Evolutionary conservation across 208 protist species (phyloP).

Genomic region (Leishmania turanica): DNA sequence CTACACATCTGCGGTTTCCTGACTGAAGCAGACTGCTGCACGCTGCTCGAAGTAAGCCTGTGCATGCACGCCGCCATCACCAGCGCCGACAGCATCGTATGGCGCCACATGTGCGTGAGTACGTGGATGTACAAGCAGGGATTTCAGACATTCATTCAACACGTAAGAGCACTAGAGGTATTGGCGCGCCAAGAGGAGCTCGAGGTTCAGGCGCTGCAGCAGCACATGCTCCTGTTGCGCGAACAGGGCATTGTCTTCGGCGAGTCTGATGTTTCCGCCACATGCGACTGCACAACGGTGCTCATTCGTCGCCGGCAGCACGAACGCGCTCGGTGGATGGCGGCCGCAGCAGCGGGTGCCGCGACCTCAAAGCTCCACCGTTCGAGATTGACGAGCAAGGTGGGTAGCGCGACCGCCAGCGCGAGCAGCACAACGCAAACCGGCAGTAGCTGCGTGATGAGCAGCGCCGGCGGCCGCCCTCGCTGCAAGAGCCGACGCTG

Average conservation of each 20-base stretch:
- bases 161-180: slow-evolving; percentile 30
- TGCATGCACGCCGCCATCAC: slow-evolving; percentile 58
- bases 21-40: slow-evolving; percentile 45
- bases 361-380: background rate
- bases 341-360: slow-evolving; percentile 5
- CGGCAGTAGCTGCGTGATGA: background rate
- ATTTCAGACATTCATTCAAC: slow-evolving; percentile 46
- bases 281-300: slow-evolving; percentile 41
- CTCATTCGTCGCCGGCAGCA: slow-evolving; percentile 33
- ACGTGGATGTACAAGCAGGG: slow-evolving; percentile 67
- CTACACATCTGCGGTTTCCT: slow-evolving; percentile 62
- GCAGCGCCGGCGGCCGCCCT: background rate
- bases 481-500: slow-evolving; percentile 5
- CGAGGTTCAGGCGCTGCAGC: slow-evolving; percentile 52
- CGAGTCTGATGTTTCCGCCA: slow-evolving; percentile 39
- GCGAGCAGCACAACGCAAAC: slow-evolving; percentile 28
- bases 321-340: slow-evolving; percentile 35
- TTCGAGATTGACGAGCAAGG: background rate
- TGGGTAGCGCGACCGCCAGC: slow-evolving; percentile 18
- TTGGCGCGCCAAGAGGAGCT: slow-evolving; percentile 43
- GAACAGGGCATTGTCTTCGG: slow-evolving; percentile 29
- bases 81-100: slow-evolving; percentile 56
- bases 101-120: slow-evolving; percentile 61
- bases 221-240: slow-evolving; percentile 55
- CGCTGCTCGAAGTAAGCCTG: slow-evolving; percentile 64